phyloP scores from a whole-genome alignment of 2,329 filamentous ascomycete genomes.

The Neodidymelliopsis sp. region DNA sequence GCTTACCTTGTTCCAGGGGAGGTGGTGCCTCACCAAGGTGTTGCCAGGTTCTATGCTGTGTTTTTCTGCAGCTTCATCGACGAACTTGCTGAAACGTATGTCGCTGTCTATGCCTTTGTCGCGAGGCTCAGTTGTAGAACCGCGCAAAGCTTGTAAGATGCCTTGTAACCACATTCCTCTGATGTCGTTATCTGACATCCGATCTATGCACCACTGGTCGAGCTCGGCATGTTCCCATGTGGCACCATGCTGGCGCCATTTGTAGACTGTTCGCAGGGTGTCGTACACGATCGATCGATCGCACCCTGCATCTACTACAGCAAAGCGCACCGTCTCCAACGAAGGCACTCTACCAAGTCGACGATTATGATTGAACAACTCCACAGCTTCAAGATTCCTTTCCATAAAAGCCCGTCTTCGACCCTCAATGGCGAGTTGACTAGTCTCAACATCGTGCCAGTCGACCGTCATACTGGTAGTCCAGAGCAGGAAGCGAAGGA shows the following conservation, averaged over 20 bases:
- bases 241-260: slow-evolving; percentile 20
- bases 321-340: slow-evolving; percentile 33
- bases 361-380: slow-evolving; percentile 45
- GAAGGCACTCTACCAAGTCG: slow-evolving; percentile 37
- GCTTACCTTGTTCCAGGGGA: slow-evolving; percentile 43
- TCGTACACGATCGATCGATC: slow-evolving; percentile 43
- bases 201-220: slow-evolving; percentile 39
- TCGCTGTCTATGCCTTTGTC: background rate
- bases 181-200: slow-evolving; percentile 24
- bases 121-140: background rate
- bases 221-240: slow-evolving; percentile 28
- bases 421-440: slow-evolving; percentile 22
- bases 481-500: slow-evolving; percentile 42
- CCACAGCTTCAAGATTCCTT: slow-evolving; percentile 40
- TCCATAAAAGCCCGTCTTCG: slow-evolving; percentile 37
- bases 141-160: slow-evolving; percentile 32
- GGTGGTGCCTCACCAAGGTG: slow-evolving; percentile 22
- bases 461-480: slow-evolving; percentile 43
- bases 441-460: slow-evolving; percentile 30
- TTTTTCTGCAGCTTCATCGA: slow-evolving; percentile 24
- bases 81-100: slow-evolving; percentile 2
- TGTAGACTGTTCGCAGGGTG: slow-evolving; percentile 30
- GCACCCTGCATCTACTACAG: slow-evolving; percentile 41
- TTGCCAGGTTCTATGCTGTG: slow-evolving; percentile 32
- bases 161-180: slow-evolving; percentile 39